Percentiles rank a stretch among this genome's conserved stretches.
Conservation (phyloP, 1,284 basidiomycete genomes). For the Polyporus tsugae region DNA sequence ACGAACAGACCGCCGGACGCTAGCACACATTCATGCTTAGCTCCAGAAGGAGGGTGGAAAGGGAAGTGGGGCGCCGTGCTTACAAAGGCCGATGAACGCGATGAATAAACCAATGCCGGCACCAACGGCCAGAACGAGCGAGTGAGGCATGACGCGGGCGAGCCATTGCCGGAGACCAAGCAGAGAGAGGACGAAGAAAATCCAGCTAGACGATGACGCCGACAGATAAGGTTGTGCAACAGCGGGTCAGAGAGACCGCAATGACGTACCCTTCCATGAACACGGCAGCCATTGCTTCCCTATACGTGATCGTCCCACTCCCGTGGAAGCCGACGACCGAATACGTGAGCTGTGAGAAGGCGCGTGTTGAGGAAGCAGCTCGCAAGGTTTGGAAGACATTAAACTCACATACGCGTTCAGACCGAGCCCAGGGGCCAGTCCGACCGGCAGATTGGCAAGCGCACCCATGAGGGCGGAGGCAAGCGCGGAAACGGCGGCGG, state of each 20-base stretch:
- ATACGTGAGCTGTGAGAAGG: constrained; percentile 79
- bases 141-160: constrained; percentile 88
- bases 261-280: constrained; percentile 79
- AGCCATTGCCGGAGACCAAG: constrained; percentile 92
- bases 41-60: neutral
- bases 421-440: constrained; percentile 82
- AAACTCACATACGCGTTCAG: constrained; percentile 82
- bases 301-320: constrained; percentile 78
- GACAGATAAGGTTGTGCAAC: neutral
- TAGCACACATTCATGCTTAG: constrained; percentile 29
- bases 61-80: constrained; percentile 34
- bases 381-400: neutral
- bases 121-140: constrained; percentile 85
- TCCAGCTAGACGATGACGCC: constrained; percentile 59
- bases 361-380: neutral
- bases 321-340: constrained; percentile 89
- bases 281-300: constrained; percentile 87
- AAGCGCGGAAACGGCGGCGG: constrained; percentile 81
- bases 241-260: neutral
- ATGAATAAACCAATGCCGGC: constrained; percentile 90
- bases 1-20: constrained; percentile 77
- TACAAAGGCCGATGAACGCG: constrained; percentile 77
- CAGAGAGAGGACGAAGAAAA: constrained; percentile 86
- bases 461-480: constrained; percentile 85
- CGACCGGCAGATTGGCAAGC: constrained; percentile 87